Base-by-base conservation (phyloP, 805 yeast genomes). In the Candida patagonica region DNA sequence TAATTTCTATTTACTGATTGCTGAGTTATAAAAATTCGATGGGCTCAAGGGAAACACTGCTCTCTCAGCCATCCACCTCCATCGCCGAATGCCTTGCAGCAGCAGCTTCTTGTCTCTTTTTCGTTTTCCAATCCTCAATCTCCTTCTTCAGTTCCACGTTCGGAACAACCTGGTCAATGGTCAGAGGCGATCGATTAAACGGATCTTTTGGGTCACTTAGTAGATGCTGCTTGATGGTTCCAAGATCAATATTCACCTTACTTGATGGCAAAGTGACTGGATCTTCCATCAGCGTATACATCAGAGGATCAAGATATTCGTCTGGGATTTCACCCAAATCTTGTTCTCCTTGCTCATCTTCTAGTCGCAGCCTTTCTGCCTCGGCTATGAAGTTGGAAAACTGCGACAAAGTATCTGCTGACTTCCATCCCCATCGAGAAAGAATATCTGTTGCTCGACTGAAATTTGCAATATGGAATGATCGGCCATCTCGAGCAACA, bases 171-270 rank as follows among this genome's bases (percentile, higher is more conserved):
- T 92, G 96, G 48, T 89, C 96, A 29, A 89, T 61, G 53, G 76
- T 85, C 52, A 92, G 67, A 4, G 97, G 97, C 66, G 78, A 71
- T 62, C 99, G 78, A 61, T 89, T 92, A 66, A 92, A 92, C 15
- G 99, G 99, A 65, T 92, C 99, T 0, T 95, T 92, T 1, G 95
- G 76, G 63, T 92, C 97, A 64, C 89, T 85, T 59, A 92, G 71
- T 43, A 92, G 66, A 67, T 92, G 98, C 3, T 95, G 84, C 56
- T 87, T 89, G 52, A 92, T 83, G 2, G 96, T 92, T 26, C 92
- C 73, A 56, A 94, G 69, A 59, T 92, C 99, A 51, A 92, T 85
- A 36, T 78, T 76, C 15, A 88, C 75, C 47, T 76, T 80, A 1
- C 96, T 85, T 6, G 83, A 69, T 6, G 99, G 99, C 51, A 92